Percentiles rank a stretch among this genome's conserved stretches.
These are phyloP conservation scores for Delonix regia DNA, from an alignment of 306 rosid species.

Conservation along the genomic window DNA sequence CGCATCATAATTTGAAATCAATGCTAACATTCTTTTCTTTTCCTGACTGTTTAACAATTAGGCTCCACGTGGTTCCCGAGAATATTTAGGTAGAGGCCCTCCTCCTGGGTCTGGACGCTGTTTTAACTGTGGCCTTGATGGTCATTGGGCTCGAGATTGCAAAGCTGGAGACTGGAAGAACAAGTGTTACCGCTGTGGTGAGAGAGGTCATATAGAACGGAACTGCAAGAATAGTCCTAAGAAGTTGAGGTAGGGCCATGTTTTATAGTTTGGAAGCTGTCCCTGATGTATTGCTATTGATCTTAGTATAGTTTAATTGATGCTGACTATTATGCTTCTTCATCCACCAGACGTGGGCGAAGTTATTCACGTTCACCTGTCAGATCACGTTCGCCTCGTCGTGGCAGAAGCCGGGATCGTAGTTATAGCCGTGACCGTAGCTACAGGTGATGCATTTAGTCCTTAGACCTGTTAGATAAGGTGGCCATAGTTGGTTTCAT, in stretches of 20 bases:
- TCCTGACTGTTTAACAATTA: slow-evolving; percentile 24
- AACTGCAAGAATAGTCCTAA: slow-evolving; percentile 84
- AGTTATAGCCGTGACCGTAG: slow-evolving; percentile 65
- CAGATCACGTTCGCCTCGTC: slow-evolving; percentile 57
- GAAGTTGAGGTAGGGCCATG: slow-evolving; percentile 54
- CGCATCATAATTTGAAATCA: not conserved
- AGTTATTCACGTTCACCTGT: slow-evolving; percentile 58
- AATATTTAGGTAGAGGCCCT: slow-evolving; percentile 74
- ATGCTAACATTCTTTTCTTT: not conserved
- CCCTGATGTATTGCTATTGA: not conserved
- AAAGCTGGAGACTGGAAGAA: slow-evolving; percentile 93
- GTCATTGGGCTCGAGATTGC: slow-evolving; percentile 92
- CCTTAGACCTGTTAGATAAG: not conserved
- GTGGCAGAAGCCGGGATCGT: slow-evolving; percentile 55
- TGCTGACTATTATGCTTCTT: slow-evolving; percentile 6
- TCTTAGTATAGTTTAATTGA: not conserved
- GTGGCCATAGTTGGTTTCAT: not conserved
- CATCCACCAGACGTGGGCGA: slow-evolving; percentile 44
- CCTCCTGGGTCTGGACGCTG: slow-evolving; percentile 94
- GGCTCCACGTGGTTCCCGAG: slow-evolving; percentile 86
- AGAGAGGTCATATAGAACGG: slow-evolving; percentile 81
- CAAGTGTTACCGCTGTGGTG: slow-evolving; percentile 91
- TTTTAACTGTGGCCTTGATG: slow-evolving; percentile 86
- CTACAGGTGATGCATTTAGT: slow-evolving; percentile 46
- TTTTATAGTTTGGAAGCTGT: not conserved